Evolutionary conservation across 2,329 filamentous ascomycete genomes (phyloP).

Genomic region (Aspergillus phoenicis): DNA sequence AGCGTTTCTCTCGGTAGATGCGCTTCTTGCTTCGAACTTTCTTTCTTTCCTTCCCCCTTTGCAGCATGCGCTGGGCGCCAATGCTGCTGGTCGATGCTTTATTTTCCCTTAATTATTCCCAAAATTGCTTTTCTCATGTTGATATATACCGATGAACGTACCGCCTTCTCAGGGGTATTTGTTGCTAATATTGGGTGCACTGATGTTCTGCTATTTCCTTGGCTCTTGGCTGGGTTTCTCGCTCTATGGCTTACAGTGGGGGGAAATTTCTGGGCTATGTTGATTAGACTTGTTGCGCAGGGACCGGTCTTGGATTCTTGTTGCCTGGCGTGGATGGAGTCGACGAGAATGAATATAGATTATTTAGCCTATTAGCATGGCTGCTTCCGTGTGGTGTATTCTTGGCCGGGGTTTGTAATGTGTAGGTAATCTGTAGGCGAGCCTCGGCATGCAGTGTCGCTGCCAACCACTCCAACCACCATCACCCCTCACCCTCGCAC

Average conservation of each 20-base stretch:
- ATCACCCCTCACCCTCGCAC: neutral
- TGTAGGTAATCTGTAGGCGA: neutral
- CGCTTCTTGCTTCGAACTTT: neutral
- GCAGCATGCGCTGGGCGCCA: conserved; percentile 30
- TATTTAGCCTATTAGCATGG: neutral
- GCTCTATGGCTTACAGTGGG: neutral
- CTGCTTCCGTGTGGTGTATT: neutral
- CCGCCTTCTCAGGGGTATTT: conserved; percentile 1
- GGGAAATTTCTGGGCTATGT: neutral
- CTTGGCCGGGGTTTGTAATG: neutral
- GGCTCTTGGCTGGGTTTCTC: neutral
- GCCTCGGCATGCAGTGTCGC: neutral
- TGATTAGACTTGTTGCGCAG: neutral
- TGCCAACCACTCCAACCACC: neutral
- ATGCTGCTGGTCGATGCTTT: conserved; percentile 4
- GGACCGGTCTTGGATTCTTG: neutral
- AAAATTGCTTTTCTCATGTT: neutral
- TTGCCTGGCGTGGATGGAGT: conserved; percentile 3
- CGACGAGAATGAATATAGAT: conserved; percentile 1
- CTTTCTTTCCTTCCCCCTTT: conserved; percentile 12
- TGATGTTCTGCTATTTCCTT: conserved; percentile 1
- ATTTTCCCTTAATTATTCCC: neutral
- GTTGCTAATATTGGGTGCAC: conserved; percentile 1
- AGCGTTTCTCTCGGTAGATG: conserved; percentile 39
- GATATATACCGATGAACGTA: conserved; percentile 9